Base-by-base conservation (phyloP, 768 basidiomycete species). In the Termitomyces sp. region DNA sequence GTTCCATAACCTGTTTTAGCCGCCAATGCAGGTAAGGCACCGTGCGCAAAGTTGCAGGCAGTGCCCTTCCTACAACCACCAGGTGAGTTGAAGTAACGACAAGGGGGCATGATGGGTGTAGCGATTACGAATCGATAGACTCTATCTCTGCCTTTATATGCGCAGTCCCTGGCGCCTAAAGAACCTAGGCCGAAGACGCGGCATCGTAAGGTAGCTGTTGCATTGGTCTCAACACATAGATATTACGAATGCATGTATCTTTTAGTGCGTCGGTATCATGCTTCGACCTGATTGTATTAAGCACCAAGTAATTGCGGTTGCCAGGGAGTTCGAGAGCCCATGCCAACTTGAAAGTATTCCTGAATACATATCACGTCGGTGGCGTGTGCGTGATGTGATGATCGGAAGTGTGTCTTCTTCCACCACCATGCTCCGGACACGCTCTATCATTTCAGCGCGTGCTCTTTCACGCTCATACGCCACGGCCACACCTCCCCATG, bases 401-500 rank as follows among this genome's bases (percentile, higher is more conserved):
- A 53, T 53, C 62, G 56, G 58, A 63, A 59, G 48, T 9, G 47
- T 61, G 12, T 39, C 36, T 42, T 42, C 55, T 36, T 54, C 52
- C 39, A 30, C 52, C 18, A 41, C 27, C 52, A 41, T 68, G 67
- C 58, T 68, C 33, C 61, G 63, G 27, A 54, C 60, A 55, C 60
- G 61, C 44, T 55, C 61, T 45, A 51, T 61, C 33, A 20, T 48
- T 42, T 55, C 58, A 46, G 36, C 62, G 54, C 61, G 66, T 39
- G 58, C 56, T 39, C 52, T 64, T 34, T 56, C 60, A 42, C 78
- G 86, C 59, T 69, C 77, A 6, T 91, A 90, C 69, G 82, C 89
- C 5, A 82, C 87, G 4, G 72, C 81, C 24, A 58, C 80, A 5
- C 76, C 85, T 34, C 86, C 89, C 0, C 87, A 90, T 72, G 86